Conservation (phyloP, 2,329 filamentous ascomycete species). For the Cordyceps tenuipes region DNA sequence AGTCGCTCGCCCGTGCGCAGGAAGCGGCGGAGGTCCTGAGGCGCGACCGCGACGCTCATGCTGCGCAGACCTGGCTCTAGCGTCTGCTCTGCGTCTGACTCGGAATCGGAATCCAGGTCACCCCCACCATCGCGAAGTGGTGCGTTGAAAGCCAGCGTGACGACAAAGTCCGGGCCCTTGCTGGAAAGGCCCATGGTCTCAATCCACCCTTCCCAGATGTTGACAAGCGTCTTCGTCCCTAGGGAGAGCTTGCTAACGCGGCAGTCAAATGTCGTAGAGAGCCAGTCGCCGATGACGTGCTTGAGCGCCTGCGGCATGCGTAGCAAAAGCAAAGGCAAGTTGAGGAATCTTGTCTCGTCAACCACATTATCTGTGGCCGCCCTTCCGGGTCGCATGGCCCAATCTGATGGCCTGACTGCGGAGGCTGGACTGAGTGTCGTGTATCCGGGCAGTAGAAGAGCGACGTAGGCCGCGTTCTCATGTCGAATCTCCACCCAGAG, state of each 20-base stretch:
- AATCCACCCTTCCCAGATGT: conserved; percentile 45
- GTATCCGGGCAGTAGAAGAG: conserved; percentile 39
- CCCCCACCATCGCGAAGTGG: conserved; percentile 20
- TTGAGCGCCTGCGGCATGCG: conserved; percentile 48
- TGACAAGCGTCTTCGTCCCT: conserved; percentile 41
- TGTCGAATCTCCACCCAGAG: conserved; percentile 43
- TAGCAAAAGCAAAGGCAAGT: conserved; percentile 44
- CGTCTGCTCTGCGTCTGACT: conserved; percentile 14
- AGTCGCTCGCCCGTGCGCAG: conserved; percentile 29
- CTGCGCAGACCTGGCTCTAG: conserved; percentile 27
- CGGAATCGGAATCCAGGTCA: conserved; percentile 10
- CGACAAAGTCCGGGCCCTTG: conserved; percentile 35
- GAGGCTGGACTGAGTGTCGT: conserved; percentile 6
- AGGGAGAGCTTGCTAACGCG: conserved; percentile 42
- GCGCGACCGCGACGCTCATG: conserved; percentile 44
- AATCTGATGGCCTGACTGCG: conserved; percentile 11
- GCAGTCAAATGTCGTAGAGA: conserved; percentile 47
- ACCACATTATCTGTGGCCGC: neutral
- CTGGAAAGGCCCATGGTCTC: conserved; percentile 27
- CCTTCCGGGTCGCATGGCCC: conserved; percentile 18
- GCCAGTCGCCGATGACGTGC: conserved; percentile 39
- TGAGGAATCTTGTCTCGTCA: conserved; percentile 23
- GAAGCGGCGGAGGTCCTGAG: conserved; percentile 39
- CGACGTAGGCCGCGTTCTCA: conserved; percentile 43
- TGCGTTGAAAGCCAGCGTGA: conserved; percentile 44